Conservation (phyloP, 2,329 filamentous ascomycete genomes). For the Nannizziopsis arthrosporioides region DNA sequence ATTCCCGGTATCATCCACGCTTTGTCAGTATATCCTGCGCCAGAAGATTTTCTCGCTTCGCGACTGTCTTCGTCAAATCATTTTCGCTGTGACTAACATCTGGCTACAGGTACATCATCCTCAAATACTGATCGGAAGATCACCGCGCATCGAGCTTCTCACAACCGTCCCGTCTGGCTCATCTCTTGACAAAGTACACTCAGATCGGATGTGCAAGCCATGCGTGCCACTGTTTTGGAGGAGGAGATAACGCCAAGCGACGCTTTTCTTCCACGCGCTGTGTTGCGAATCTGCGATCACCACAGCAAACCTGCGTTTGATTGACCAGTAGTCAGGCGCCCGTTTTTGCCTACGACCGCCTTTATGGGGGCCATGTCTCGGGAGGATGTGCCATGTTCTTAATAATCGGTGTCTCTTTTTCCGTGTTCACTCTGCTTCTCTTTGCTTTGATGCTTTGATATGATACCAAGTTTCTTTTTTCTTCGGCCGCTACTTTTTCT, state of each 20-base stretch:
- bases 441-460: not conserved
- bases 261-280: not conserved
- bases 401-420: not conserved
- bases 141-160: not conserved
- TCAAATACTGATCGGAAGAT: constrained; percentile 15
- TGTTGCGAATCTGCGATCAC: not conserved
- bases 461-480: constrained; percentile 7
- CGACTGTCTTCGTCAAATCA: constrained; percentile 1
- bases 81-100: not conserved
- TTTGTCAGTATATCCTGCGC: constrained; percentile 46
- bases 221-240: not conserved
- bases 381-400: constrained; percentile 4
- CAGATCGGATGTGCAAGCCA: not conserved
- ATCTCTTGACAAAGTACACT: not conserved
- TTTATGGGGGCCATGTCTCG: not conserved
- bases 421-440: not conserved
- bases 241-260: not conserved
- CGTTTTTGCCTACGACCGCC: not conserved
- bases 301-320: too few relatives aligned
- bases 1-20: constrained; percentile 85
- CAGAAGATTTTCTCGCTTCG: not conserved
- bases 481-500: too few relatives aligned
- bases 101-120: constrained; percentile 14
- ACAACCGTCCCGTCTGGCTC: not conserved
- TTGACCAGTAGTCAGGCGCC: not conserved